Conservation (phyloP, 768 basidiomycete genomes). For the Mycena sanguinolenta region DNA sequence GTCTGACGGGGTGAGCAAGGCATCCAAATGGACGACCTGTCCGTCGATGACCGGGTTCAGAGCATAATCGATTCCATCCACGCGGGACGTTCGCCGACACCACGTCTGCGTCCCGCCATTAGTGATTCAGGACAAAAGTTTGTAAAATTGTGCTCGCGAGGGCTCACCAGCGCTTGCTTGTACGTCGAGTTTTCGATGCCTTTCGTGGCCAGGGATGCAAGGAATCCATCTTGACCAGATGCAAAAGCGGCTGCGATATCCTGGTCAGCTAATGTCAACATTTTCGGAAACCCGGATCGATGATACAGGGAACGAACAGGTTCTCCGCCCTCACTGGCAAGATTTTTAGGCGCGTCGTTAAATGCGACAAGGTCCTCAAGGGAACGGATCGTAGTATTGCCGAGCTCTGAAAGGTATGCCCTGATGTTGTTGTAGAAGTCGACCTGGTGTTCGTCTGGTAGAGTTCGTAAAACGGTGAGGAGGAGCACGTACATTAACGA, state of each 20-base stretch:
- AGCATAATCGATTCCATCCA: constrained; percentile 35
- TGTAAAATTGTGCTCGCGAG: neutral
- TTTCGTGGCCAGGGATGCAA: constrained; percentile 32
- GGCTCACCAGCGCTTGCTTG: constrained; percentile 32
- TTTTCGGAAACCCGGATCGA: neutral
- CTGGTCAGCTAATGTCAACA: neutral
- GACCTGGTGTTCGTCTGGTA: constrained; percentile 8
- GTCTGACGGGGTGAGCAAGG: constrained; percentile 36
- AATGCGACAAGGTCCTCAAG: constrained; percentile 37
- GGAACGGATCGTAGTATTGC: constrained; percentile 36
- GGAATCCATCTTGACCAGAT: constrained; percentile 35
- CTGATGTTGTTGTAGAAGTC: constrained; percentile 36
- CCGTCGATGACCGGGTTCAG: constrained; percentile 36
- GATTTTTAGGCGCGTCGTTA: constrained; percentile 31
- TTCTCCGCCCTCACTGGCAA: constrained; percentile 32
- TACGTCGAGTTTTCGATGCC: constrained; percentile 37
- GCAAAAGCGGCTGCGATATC: constrained; percentile 34
- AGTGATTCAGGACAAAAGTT: too few relatives aligned
- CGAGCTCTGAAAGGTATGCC: constrained; percentile 36
- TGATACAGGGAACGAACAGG: constrained; percentile 9
- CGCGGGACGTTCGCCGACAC: constrained; percentile 35
- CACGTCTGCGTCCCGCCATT: constrained; percentile 16
- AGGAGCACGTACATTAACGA: constrained; percentile 29
- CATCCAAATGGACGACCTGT: constrained; percentile 31
- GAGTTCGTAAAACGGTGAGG: neutral